These are phyloP conservation scores for Phaffomyces opuntiae DNA, from an alignment of 805 yeast genomes.

Conservation along the genomic window DNA sequence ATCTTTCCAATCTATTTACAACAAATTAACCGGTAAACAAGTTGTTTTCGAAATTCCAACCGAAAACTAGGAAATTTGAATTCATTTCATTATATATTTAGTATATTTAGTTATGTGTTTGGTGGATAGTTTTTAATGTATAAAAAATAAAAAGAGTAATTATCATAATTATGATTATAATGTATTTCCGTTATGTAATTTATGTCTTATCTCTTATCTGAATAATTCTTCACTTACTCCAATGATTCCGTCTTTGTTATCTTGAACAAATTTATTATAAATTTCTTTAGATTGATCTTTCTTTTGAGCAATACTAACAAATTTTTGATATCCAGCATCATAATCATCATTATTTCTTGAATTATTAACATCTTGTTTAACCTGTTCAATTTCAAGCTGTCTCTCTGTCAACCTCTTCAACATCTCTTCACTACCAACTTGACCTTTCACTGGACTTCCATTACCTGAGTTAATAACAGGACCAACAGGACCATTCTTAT, in stretches of 20 bases:
- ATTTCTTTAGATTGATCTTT: constrained; percentile 12
- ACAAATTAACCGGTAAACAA: constrained; percentile 98
- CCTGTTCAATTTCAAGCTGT: constrained; percentile 12
- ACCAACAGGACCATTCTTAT: not conserved
- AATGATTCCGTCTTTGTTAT: constrained; percentile 3
- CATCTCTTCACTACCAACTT: constrained; percentile 1
- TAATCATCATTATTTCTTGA: constrained; percentile 8
- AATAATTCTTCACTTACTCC: not conserved
- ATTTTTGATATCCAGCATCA: constrained; percentile 10
- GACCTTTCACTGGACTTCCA: no score
- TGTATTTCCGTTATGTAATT: not conserved
- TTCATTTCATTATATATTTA: no score
- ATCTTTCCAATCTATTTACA: constrained; percentile 98
- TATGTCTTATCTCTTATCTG: not conserved
- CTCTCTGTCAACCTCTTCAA: constrained; percentile 16
- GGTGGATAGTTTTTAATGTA: constrained; percentile 4
- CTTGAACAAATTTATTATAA: constrained; percentile 15
- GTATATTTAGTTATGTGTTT: no score
- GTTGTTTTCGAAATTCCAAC: constrained; percentile 93
- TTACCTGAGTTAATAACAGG: no score
- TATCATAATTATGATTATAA: not conserved
- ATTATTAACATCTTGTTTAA: constrained; percentile 6
- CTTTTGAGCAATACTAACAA: constrained; percentile 16
- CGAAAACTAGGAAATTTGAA: constrained; percentile 22
- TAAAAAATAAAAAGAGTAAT: constrained; percentile 4